Percentiles rank a stretch among this genome's conserved stretches.
These are phyloP conservation scores for Karstenula rhodostoma DNA, from an alignment of 2,329 filamentous ascomycete genomes.

Conservation along the genomic window DNA sequence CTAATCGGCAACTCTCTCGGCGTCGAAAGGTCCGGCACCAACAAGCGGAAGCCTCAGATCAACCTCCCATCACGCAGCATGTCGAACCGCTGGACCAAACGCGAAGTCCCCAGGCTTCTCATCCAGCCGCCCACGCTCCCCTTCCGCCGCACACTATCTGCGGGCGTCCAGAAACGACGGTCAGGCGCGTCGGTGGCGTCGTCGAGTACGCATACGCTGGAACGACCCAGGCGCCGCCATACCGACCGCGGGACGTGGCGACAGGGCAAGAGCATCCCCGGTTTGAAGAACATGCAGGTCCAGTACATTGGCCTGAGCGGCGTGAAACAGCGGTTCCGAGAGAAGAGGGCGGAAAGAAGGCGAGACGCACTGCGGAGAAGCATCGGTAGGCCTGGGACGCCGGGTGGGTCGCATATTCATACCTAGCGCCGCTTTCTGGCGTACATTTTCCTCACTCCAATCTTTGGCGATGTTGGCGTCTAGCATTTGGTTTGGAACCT, in stretches of 20 bases:
- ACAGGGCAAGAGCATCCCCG: slow-evolving; percentile 48
- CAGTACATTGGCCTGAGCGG: slow-evolving; percentile 61
- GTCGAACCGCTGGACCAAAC: slow-evolving; percentile 18
- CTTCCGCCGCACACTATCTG: slow-evolving; percentile 24
- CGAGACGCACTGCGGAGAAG: slow-evolving; percentile 62
- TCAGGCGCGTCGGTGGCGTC: slow-evolving; percentile 4
- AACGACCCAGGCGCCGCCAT: slow-evolving; percentile 2
- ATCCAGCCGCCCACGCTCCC: slow-evolving; percentile 37
- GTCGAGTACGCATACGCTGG: background rate
- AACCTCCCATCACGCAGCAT: slow-evolving; percentile 31
- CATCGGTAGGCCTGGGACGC: slow-evolving; percentile 54
- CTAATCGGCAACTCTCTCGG: slow-evolving; percentile 65
- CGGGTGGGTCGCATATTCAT: slow-evolving; percentile 19
- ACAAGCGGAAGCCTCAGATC: slow-evolving; percentile 40
- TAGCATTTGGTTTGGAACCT: background rate
- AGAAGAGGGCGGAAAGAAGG: slow-evolving; percentile 59
- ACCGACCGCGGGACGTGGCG: slow-evolving; percentile 35
- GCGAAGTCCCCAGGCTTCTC: slow-evolving; percentile 33
- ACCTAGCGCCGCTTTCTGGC: background rate
- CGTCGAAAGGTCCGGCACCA: slow-evolving; percentile 56
- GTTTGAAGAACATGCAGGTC: slow-evolving; percentile 56
- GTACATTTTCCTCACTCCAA: background rate
- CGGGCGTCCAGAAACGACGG: slow-evolving; percentile 35
- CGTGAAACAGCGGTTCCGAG: slow-evolving; percentile 57
- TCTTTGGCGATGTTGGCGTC: background rate